phyloP scores from a whole-genome alignment of 345 rosid genomes.

The Cardamine chenopodiifolia region DNA sequence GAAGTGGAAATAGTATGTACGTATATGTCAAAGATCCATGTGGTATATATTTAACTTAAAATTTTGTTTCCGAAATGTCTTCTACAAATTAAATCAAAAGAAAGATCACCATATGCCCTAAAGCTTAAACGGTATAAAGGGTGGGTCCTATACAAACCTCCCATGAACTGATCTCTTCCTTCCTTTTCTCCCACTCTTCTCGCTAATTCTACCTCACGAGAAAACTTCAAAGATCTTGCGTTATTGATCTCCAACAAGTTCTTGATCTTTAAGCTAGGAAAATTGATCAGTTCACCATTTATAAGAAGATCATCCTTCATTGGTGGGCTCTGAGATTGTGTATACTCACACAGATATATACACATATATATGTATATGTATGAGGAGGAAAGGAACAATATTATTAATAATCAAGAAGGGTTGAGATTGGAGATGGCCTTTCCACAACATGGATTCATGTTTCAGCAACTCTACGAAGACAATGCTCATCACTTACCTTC shows the following conservation, averaged over 20 bases:
- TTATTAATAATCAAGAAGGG: constrained; percentile 31
- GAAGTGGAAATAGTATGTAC: constrained; percentile 24
- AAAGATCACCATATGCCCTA: constrained; percentile 39
- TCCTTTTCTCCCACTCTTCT: not conserved
- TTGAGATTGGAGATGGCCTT: constrained; percentile 60
- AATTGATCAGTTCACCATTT: constrained; percentile 16
- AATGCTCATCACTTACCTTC: constrained; percentile 60
- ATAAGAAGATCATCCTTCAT: not conserved
- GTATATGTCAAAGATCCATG: constrained; percentile 37
- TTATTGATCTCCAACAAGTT: not conserved
- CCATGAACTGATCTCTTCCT: constrained; percentile 33
- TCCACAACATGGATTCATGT: constrained; percentile 72
- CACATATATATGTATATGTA: constrained; percentile 31
- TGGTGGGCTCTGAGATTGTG: constrained; percentile 17
- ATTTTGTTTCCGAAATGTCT: constrained; percentile 22
- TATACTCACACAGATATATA: not conserved
- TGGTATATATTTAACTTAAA: constrained; percentile 12
- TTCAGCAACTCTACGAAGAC: constrained; percentile 68
- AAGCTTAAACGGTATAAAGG: constrained; percentile 39
- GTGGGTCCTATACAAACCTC: constrained; percentile 42
- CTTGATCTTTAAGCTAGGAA: not conserved
- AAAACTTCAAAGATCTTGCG: constrained; percentile 23
- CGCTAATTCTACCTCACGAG: constrained; percentile 3
- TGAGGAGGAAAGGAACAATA: constrained; percentile 35
- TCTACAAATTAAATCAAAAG: constrained; percentile 26